Base-by-base conservation (phyloP, 2,329 filamentous ascomycete species). In the Magnaporthiopsis rhizophila region DNA sequence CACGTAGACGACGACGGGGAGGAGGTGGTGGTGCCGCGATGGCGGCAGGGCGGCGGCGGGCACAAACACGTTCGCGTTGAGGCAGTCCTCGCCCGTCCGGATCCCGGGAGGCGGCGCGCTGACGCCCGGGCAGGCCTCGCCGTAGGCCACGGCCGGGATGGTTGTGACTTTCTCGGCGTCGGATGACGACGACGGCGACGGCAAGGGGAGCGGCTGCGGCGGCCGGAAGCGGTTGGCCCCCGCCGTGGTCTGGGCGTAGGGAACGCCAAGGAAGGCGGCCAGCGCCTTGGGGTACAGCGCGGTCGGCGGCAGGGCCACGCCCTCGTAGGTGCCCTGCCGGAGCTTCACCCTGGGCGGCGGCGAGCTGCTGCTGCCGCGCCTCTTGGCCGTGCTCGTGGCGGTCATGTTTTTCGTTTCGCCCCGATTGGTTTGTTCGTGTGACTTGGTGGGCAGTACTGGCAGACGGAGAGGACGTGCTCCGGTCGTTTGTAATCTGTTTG, bases 1-100 rank as follows among this genome's bases (percentile, higher is more conserved):
- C 38, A 89, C 74, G 70, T 86, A 88, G 2, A 88, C 73, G n/a
- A 83, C 72, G 18, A 86, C 82, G 0, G 84, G 81, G 34, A 82
- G 65, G 58, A 34, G 64, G 3, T 38, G 60, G 68, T 71, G 53
- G n/a, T n/a, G n/a, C n/a, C n/a, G n/a, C n/a, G n/a, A n/a, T 1
- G 34, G 34, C 34, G 59, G 45, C 6, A 15, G 36, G 34, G 26
- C 9, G 1, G 24, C 21, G 24, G 26, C 60, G 0, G 79, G 77
- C 15, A 80, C 77, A 67, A 78, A 83, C 18, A 86, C 71, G 69
- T 86, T 85, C 9, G 79, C 70, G 66, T 80, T 81, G 34, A 86
- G 74, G 65, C 83, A 85, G 70, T 83, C 76, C 72, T 86, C 84
- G 61, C 77, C 69, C 58, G 72, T 68, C 9, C 67, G n/a, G 34